Percentiles rank a stretch among this genome's conserved stretches.
These are phyloP conservation scores for Psilocybe cubensis DNA, from an alignment of 768 basidiomycete genomes.

Conservation along the genomic window DNA sequence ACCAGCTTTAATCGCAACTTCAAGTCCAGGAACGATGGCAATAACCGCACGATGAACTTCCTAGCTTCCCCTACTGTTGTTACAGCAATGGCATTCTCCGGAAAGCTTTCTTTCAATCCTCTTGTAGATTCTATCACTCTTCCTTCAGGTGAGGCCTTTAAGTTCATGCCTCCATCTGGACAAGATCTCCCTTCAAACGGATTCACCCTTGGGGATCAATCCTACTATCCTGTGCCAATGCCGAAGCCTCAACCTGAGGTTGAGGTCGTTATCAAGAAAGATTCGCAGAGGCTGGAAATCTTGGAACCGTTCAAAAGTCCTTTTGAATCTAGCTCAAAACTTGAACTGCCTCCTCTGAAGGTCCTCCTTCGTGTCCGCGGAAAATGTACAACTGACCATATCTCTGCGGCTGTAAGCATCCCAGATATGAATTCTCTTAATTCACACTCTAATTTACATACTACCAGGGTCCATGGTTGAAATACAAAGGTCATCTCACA, in stretches of 20 bases:
- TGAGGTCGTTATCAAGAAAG: slow-evolving; percentile 73
- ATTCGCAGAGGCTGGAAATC: slow-evolving; percentile 85
- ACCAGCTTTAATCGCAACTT: slow-evolving; percentile 93
- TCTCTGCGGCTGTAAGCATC: slow-evolving; percentile 83
- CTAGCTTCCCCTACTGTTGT: slow-evolving; percentile 96
- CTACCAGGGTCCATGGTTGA: slow-evolving; percentile 90
- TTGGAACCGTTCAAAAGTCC: slow-evolving; percentile 84
- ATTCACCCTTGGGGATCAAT: slow-evolving; percentile 73
- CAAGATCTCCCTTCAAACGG: slow-evolving; percentile 83
- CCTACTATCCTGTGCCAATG: slow-evolving; percentile 76
- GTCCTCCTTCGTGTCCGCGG: slow-evolving; percentile 91
- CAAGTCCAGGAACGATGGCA: slow-evolving; percentile 97
- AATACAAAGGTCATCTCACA: slow-evolving; percentile 96
- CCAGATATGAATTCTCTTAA: neutral
- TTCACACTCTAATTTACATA: neutral
- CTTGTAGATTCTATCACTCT: slow-evolving; percentile 70
- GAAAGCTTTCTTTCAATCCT: slow-evolving; percentile 93
- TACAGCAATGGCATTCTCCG: slow-evolving; percentile 97
- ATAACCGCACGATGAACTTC: slow-evolving; percentile 95
- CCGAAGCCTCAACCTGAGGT: slow-evolving; percentile 80
- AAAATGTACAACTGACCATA: slow-evolving; percentile 99
- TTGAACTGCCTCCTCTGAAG: slow-evolving; percentile 82
- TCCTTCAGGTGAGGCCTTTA: slow-evolving; percentile 78
- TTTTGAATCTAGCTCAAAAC: slow-evolving; percentile 59
- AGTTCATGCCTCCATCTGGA: slow-evolving; percentile 83